Base-by-base conservation (phyloP, 352 stramenopile genomes). In the Phytopythium aichiense region DNA sequence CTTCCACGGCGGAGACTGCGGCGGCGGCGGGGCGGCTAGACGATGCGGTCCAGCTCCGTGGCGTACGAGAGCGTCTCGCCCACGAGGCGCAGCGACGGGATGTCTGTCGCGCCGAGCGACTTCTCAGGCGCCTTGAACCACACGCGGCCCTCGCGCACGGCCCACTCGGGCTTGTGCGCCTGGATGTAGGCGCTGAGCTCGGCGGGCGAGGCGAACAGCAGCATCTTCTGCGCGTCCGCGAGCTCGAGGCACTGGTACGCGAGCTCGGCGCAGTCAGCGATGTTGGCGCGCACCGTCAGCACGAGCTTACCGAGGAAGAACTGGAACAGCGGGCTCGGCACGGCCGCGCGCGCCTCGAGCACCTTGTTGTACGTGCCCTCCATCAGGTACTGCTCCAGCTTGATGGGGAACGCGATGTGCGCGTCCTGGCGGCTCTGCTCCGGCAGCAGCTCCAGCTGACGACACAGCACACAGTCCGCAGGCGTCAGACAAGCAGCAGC, bases 191-290 rank as follows among this genome's bases (percentile, higher is more conserved):
- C 78, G 58, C 73, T 63, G 18, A 98, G 76, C 56, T 97, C 89
- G 8, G 80, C 68, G 20, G 71, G 60, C 50, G 80, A 89, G 68
- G 92, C 79, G 60, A 98, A 96, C 64, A 98, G 98, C 66, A 98
- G 92, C 88, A 98, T 97, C 55, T 88, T 87, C 66, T 96, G 84
- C 5, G 92, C 91, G 69, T 98, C 91, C 15, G 49, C 53, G 25
- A 97, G 63, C 30, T 83, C 83, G 49, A 98, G 86, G 31, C 78
- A 94, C 72, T 92, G 87, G 70, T 98, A 98, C 13, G 91, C 84
- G 50, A 98, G 91, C 79, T 98, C 94, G 38, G 96, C 86, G 77
- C 94, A 98, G 75, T 98, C 96, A 16, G 94, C 96, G 72, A 99
- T 97, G 63, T 95, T 96, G 68, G 98, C 94, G 16, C 96, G 84